phyloP scores from a whole-genome alignment of 2,329 filamentous ascomycete species.

The Metarhizium brunneum region DNA sequence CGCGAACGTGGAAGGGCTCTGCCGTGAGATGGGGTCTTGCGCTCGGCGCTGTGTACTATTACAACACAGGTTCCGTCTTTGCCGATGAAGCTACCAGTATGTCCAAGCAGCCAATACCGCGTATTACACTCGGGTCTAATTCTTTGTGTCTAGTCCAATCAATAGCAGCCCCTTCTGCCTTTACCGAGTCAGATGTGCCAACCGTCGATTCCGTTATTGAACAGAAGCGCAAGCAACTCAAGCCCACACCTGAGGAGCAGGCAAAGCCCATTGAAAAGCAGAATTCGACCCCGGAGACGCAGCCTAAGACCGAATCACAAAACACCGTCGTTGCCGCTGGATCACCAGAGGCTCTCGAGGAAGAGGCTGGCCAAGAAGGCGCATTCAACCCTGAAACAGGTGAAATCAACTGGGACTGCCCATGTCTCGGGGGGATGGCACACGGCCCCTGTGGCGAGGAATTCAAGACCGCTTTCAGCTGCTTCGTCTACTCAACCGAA shows the following conservation, averaged over 20 bases:
- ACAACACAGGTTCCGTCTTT: slow-evolving; percentile 83
- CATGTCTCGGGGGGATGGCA: slow-evolving; percentile 94
- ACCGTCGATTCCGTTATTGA: slow-evolving; percentile 61
- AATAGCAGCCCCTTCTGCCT: slow-evolving; percentile 36
- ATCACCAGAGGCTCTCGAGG: slow-evolving; percentile 52
- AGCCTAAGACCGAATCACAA: slow-evolving; percentile 17
- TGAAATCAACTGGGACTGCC: slow-evolving; percentile 99
- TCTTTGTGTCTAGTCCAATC: slow-evolving; percentile 14
- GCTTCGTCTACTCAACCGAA: slow-evolving; percentile 90
- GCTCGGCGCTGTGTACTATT: slow-evolving; percentile 75
- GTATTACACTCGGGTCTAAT: neutral
- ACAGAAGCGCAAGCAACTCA: slow-evolving; percentile 46
- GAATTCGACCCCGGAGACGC: slow-evolving; percentile 12
- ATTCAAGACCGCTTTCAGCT: slow-evolving; percentile 94
- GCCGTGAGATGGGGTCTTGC: slow-evolving; percentile 67
- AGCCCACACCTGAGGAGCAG: slow-evolving; percentile 20
- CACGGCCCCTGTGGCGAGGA: slow-evolving; percentile 91
- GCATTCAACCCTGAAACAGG: slow-evolving; percentile 98
- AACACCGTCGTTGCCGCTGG: slow-evolving; percentile 15
- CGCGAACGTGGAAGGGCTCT: slow-evolving; percentile 74
- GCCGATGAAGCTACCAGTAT: slow-evolving; percentile 71
- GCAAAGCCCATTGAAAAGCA: slow-evolving; percentile 13
- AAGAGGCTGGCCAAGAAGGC: slow-evolving; percentile 77
- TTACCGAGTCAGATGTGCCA: slow-evolving; percentile 46
- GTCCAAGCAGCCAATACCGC: slow-evolving; percentile 19